phyloP scores from a whole-genome alignment of 345 rosid genomes.

The Balakata baccata region DNA sequence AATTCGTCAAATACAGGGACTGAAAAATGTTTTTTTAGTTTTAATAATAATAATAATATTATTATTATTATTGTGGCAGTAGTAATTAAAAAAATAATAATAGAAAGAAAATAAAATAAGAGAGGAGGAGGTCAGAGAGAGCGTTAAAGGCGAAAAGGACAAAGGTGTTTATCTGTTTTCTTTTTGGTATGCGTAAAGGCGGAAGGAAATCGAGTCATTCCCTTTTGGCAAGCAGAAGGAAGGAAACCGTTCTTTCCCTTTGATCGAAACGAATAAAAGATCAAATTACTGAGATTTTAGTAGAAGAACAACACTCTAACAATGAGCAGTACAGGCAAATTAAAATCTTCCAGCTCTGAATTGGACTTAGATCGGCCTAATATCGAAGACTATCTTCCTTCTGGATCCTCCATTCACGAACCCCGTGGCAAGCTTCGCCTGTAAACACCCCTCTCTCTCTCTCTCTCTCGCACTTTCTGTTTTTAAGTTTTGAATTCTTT shows the following conservation, averaged over 20 bases:
- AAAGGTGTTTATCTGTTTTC: too few relatives aligned
- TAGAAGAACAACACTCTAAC: background rate
- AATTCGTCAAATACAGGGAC: too few relatives aligned
- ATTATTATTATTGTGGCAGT: too few relatives aligned
- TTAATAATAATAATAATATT: too few relatives aligned
- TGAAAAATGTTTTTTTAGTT: too few relatives aligned
- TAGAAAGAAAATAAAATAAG: background rate
- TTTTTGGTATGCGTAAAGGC: background rate
- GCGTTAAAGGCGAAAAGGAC: too few relatives aligned
- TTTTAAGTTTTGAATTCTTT: background rate
- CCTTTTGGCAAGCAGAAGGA: background rate
- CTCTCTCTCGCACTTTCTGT: background rate
- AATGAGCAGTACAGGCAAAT: constrained; percentile 37
- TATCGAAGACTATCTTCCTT: constrained; percentile 91
- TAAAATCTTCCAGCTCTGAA: constrained; percentile 67
- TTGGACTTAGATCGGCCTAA: constrained; percentile 80
- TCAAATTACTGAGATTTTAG: too few relatives aligned
- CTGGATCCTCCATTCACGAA: constrained; percentile 80
- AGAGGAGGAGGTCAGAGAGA: too few relatives aligned
- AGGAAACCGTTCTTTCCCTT: background rate
- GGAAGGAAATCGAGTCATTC: background rate
- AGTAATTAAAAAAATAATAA: background rate
- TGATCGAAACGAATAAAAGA: background rate
- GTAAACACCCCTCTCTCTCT: constrained; percentile 26
- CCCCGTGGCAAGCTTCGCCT: constrained; percentile 85